Base-by-base conservation (phyloP, 345 rosid genomes). In the Ricinus communis region DNA sequence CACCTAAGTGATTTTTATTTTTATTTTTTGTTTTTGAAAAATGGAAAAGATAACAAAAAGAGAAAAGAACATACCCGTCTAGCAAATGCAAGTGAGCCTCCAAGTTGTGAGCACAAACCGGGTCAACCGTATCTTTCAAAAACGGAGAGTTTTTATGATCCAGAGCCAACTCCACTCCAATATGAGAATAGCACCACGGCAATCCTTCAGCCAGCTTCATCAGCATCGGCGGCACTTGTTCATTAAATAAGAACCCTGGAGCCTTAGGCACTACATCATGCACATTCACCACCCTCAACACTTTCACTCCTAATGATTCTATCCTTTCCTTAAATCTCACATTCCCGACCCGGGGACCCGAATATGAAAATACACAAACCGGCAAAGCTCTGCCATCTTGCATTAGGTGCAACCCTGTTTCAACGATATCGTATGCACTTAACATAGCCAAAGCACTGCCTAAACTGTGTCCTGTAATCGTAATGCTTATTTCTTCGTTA, bases 121-220 rank as follows among this genome's bases (percentile, higher is more conserved):
- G 84, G 61, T 90, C 93, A 0, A 43, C 76, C 16, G 84, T 81
- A 0, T 74, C 81, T 40, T 89, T 87, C 73, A 93, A 73, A 31
- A 89, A 93, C 3, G 96, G 96, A 14, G 98, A 93, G 66, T 80
- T 79, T 49, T 65, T 82, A 14, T 89, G 96, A 74, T 88, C 89
- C 16, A 93, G 56, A 18, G 74, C 78, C 71, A 93, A 63, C 85
- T 89, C 93, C 72, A 80, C 91, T 21, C 98, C 97, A 3, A 88
- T 92, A 28, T 93, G 97, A 10, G 85, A 80, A 73, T 91, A 89
- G 77, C 90, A 81, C 98, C 96, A 91, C 7, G 96, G 98, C 78
- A 85, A 41, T 3, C 85, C 79, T 58, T 74, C 90, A 0, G 73
- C 90, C 49, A 88, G 5, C 75, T 82, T 88, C 85, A 82, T 84